These are phyloP conservation scores for Fusarium sp. DNA, from an alignment of 2,329 filamentous ascomycete species.

Conservation along the genomic window DNA sequence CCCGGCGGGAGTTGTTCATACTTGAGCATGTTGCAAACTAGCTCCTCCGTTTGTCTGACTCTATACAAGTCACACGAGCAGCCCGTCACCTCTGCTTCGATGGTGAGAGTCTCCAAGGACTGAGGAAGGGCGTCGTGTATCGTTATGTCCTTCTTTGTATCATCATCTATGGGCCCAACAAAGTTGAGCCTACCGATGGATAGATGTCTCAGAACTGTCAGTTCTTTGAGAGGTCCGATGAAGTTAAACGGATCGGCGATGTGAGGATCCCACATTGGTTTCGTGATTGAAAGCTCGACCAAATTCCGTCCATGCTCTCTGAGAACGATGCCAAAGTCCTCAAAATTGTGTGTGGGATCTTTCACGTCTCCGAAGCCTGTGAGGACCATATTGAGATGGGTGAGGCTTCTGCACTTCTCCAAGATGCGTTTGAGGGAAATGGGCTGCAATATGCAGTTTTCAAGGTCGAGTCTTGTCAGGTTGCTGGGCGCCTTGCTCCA, in stretches of 20 bases:
- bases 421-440: not conserved
- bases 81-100: not conserved
- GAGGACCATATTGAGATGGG: not conserved
- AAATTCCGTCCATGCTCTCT: not conserved
- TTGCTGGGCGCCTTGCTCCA: not conserved
- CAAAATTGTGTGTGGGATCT: not conserved
- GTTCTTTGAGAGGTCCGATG: not conserved
- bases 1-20: not conserved
- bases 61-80: not conserved
- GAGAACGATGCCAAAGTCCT: not conserved
- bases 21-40: not conserved
- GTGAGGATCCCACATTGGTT: not conserved
- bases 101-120: not conserved
- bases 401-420: not conserved
- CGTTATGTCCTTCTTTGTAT: not conserved
- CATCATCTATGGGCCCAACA: not conserved
- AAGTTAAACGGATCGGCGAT: not conserved
- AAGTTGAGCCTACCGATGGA: not conserved
- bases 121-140: not conserved
- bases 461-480: not conserved
- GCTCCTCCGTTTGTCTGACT: not conserved
- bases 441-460: not conserved
- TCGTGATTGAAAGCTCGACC: not conserved
- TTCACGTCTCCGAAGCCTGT: too few relatives aligned
- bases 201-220: not conserved